Evolutionary conservation across 2,329 filamentous ascomycete species (phyloP).

Genomic region (Mycogone perniciosa): DNA sequence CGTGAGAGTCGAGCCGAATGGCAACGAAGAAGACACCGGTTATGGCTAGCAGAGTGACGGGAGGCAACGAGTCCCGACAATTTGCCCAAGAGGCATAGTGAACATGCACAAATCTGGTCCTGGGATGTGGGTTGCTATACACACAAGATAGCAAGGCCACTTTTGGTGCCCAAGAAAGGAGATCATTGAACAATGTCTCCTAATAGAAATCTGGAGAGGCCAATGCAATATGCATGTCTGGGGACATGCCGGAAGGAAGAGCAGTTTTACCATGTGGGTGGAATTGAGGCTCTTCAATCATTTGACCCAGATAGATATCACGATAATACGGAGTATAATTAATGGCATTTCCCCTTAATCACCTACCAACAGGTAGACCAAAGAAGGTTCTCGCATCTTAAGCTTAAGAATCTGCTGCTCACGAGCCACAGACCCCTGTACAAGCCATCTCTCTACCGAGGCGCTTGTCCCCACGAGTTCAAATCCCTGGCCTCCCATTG

Average conservation of each 20-base stretch:
- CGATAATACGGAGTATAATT: not conserved
- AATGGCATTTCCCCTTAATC: not conserved
- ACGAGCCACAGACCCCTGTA: not conserved
- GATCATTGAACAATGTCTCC: too few relatives aligned
- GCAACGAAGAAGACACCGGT: too few relatives aligned
- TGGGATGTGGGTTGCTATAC: too few relatives aligned
- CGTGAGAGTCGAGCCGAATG: not conserved
- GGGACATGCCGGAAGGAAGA: not conserved
- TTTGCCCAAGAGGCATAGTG: not conserved
- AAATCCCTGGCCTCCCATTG: slow-evolving; percentile 26
- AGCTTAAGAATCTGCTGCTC: not conserved
- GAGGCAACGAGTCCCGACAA: not conserved
- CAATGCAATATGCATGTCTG: too few relatives aligned
- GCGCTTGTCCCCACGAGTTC: slow-evolving; percentile 20
- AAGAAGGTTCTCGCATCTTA: not conserved
- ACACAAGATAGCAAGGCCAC: too few relatives aligned
- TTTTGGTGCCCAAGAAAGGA: too few relatives aligned
- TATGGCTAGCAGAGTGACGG: not conserved
- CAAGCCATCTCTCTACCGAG: slow-evolving; percentile 18
- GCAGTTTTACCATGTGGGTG: not conserved
- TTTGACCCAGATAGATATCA: not conserved
- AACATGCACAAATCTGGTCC: too few relatives aligned
- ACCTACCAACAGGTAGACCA: too few relatives aligned
- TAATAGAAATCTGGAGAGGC: too few relatives aligned
- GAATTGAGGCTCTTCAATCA: not conserved